Base-by-base conservation (phyloP, 2,329 filamentous ascomycete species). In the Cryphonectria naterciae region DNA sequence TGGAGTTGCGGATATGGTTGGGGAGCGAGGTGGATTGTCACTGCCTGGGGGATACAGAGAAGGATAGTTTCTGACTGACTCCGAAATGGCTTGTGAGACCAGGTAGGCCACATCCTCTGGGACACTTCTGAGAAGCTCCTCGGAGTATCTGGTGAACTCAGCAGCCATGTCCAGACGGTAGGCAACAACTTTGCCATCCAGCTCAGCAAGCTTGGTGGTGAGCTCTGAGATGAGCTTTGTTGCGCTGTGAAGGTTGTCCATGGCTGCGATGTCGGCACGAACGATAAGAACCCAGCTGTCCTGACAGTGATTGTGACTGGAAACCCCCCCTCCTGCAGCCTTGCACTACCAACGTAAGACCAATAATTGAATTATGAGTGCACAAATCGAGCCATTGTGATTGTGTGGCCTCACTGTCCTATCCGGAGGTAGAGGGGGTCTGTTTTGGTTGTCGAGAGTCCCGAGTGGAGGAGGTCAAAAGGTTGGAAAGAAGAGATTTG, bases 141-240 rank as follows among this genome's bases (percentile, higher is more conserved):
- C 82, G 73, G 85, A 85, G 79, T 88, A 86, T 74, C 83, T 83
- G 70, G 85, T 81, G 76, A 90, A 91, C 75, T 90, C 86, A 74
- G 82, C 78, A 67, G 86, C 83, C 83, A 89, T 85, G 73, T 87
- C 85, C 77, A 84, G 84, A 74, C 86, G 87, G 80, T 88, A 89
- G 72, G 83, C 81, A 72, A 81, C 83, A 76, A 91, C 87, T 77
- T 86, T 86, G 77, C 82, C 80, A 76, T 91, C 86, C 67, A 90
- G 86, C 75, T 88, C 83, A 76, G 79, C 80, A 74, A 88, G 85
- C 83, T 85, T 87, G 75, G 79, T 80, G 75, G 85, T 82, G 77
- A 89, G 83, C 79, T 85, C 84, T 69, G 83, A 81, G 74, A 87
- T 81, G 73, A 88, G 82, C 75, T 77, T 83, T 75, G 83, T 83